phyloP scores from a whole-genome alignment of 2,329 filamentous ascomycete genomes.

The Xylaria hypoxylon region DNA sequence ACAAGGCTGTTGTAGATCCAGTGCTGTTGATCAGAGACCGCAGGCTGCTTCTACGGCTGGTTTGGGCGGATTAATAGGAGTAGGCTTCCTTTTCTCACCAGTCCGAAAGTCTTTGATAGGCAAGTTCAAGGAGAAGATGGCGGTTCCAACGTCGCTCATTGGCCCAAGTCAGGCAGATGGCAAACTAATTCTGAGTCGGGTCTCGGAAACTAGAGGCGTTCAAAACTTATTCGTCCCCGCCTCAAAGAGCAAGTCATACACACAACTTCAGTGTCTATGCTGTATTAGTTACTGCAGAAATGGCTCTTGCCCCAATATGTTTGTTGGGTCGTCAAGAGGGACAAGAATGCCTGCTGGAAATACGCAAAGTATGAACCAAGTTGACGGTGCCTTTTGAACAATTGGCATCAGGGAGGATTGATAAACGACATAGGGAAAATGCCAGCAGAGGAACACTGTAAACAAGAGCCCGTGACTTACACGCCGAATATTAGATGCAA shows the following conservation, averaged over 20 bases:
- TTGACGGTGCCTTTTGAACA: slow-evolving; percentile 1
- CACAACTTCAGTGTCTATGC: slow-evolving; percentile 18
- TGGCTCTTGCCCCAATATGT: neutral
- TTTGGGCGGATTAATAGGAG: slow-evolving; percentile 50
- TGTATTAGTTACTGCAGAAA: slow-evolving; percentile 31
- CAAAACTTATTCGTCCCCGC: slow-evolving; percentile 46
- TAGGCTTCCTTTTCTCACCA: slow-evolving; percentile 46
- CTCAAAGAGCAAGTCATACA: slow-evolving; percentile 34
- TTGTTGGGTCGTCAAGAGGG: neutral
- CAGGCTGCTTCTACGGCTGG: slow-evolving; percentile 40
- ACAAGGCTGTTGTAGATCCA: slow-evolving; percentile 44
- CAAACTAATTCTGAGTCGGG: slow-evolving; percentile 54
- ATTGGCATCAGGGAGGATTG: slow-evolving; percentile 15
- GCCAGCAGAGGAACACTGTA: slow-evolving; percentile 32
- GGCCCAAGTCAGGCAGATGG: slow-evolving; percentile 44
- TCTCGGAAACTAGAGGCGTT: slow-evolving; percentile 51
- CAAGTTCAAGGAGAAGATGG: slow-evolving; percentile 45
- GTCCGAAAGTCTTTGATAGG: slow-evolving; percentile 49
- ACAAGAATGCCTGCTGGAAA: neutral
- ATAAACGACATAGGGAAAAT: slow-evolving; percentile 39
- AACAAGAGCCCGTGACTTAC: slow-evolving; percentile 37
- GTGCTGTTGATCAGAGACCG: slow-evolving; percentile 43
- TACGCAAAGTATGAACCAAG: neutral
- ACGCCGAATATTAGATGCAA: slow-evolving; percentile 25
- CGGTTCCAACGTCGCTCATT: slow-evolving; percentile 46